A percentile compares a stretch with the other conserved stretches of the same genome.
These are phyloP conservation scores for Hemisphaericaspora nanyangensis DNA, from an alignment of 805 yeast species.

Conservation along the genomic window DNA sequence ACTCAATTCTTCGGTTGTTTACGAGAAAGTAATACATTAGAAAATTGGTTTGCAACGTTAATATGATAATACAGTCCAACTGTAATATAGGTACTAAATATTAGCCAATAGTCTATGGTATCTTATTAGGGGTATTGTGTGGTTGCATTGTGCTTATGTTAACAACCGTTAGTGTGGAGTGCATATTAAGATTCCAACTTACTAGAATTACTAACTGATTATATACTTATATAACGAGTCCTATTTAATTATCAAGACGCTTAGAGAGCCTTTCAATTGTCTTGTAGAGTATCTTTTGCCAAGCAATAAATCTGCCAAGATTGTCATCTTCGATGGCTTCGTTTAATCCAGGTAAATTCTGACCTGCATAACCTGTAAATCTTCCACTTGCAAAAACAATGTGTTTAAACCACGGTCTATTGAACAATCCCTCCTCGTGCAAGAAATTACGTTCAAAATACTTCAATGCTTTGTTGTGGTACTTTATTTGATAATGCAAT, in stretches of 20 bases:
- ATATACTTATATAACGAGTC: too few species aligned
- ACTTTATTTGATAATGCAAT: slow-evolving; percentile 26
- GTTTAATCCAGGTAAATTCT: slow-evolving; percentile 54
- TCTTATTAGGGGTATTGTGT: too few species aligned
- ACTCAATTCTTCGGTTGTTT: too few species aligned
- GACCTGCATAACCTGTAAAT: slow-evolving; percentile 47
- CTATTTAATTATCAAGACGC: slow-evolving; percentile 1
- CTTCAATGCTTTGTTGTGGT: slow-evolving; percentile 34
- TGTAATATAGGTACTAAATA: too few species aligned
- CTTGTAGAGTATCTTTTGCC: slow-evolving; percentile 43
- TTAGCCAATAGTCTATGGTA: too few species aligned
- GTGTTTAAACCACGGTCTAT: slow-evolving; percentile 61
- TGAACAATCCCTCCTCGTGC: slow-evolving; percentile 41
- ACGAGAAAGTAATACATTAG: too few species aligned
- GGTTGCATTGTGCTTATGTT: too few species aligned
- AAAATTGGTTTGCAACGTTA: too few species aligned
- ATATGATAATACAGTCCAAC: too few species aligned
- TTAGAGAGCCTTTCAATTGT: slow-evolving; percentile 28
- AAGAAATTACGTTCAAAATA: slow-evolving; percentile 55
- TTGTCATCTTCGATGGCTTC: slow-evolving; percentile 52
- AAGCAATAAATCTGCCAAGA: slow-evolving; percentile 38
- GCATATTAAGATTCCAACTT: too few species aligned
- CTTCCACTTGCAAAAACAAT: slow-evolving; percentile 59
- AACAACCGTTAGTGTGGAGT: too few species aligned
- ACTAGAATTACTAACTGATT: too few species aligned